Base-by-base conservation (phyloP, 1,284 basidiomycete species). In the Cystobasidium slooffiae region DNA sequence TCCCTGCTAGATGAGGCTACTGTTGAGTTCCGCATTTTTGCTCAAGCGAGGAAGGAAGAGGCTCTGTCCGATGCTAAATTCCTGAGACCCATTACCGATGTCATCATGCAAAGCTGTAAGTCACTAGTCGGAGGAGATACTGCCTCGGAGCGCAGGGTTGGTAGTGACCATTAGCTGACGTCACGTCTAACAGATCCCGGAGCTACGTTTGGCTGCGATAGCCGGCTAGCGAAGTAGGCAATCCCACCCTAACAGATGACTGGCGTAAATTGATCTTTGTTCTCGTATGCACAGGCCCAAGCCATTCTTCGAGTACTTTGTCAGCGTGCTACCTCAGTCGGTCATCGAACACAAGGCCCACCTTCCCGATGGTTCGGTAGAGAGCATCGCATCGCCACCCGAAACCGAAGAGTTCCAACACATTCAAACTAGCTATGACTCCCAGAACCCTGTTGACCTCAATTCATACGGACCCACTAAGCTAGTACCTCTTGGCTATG, bases 21-120 rank as follows among this genome's bases (percentile, higher is more conserved):
- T 7, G 76, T 77, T 7, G 75, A 75, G 68, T 49, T 80, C 56
- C 72, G 79, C 5, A 75, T 80, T 58, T 74, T 79, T 39, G 78
- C 78, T 2, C 79, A 80, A 69, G 75, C 77, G 0, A 31, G 44
- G 39, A 66, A 63, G 0, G 55, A 75, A n/a, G 75, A 76, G 14
- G 78, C 78, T 37, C 75, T 78, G 6, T 44, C 31, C 14, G 24
- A 47, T 49, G 20, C 24, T 6, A 20, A 63, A 44, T 63, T 63
- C 44, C 43, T 63, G 43, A 46, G 61, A 24, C 61, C 61, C 1
- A 47, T 63, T 6, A 63, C 67, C 2, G 53, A 58, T 14, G 51
- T 56, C 39, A 58, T 58, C 22, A 47, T 56, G 56, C 67, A 58
- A 46, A 58, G 44, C 20, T 62, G 68, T 72, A 20, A 62, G 49